Conservation (phyloP, 768 basidiomycete genomes). For the Lentinus brumalis region DNA sequence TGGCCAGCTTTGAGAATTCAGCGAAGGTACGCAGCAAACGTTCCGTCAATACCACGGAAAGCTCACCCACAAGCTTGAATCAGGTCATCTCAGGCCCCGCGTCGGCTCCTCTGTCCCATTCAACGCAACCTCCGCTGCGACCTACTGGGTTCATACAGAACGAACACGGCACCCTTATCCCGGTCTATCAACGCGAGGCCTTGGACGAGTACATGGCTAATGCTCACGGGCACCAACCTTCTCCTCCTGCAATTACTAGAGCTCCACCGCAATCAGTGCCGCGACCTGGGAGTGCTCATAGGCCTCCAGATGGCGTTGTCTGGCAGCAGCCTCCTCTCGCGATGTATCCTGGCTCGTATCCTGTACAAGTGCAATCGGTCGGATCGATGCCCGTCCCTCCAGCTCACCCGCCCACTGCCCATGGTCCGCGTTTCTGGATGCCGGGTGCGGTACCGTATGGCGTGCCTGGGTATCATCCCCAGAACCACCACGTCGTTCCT, state of each 20-base stretch:
- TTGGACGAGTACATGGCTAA: slow-evolving; percentile 67
- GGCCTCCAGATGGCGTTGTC: neutral
- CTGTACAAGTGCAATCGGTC: neutral
- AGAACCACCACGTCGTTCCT: neutral
- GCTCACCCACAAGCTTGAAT: neutral
- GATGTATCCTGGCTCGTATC: slow-evolving; percentile 14
- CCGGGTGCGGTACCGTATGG: neutral
- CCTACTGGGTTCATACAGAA: slow-evolving; percentile 74
- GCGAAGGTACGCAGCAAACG: neutral
- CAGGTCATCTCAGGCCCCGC: neutral
- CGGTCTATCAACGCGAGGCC: slow-evolving; percentile 71
- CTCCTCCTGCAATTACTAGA: neutral
- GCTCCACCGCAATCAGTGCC: neutral
- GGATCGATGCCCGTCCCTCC: neutral
- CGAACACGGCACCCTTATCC: slow-evolving; percentile 70
- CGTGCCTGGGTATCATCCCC: neutral
- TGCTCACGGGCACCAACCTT: slow-evolving; percentile 21
- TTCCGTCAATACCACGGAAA: neutral
- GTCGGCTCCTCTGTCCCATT: too few relatives aligned
- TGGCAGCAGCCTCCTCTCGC: slow-evolving; percentile 8
- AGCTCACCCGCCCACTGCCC: neutral
- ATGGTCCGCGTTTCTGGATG: neutral
- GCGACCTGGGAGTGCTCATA: neutral
- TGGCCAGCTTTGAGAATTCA: neutral
- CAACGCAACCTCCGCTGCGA: slow-evolving; percentile 54